A percentile compares a stretch with the other conserved stretches of the same genome.
Conservation (phyloP, 202 grass and related monocot species). For the Saccharum hybrid region DNA sequence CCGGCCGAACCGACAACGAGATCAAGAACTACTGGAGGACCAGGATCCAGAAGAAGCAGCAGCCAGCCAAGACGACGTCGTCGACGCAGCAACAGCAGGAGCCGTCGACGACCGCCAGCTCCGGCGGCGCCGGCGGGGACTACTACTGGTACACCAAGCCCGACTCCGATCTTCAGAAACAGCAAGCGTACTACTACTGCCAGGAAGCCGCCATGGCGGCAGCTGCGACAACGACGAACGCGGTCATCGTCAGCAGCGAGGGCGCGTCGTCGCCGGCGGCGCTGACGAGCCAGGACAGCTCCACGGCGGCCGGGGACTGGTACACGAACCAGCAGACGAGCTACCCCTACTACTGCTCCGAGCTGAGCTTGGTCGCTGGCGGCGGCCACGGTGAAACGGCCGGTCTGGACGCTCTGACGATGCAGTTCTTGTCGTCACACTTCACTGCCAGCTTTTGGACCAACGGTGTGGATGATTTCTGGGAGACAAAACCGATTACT, state of each 20-base stretch:
- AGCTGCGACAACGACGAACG: background rate
- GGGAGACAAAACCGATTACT: conserved; percentile 34
- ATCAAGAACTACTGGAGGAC: conserved; percentile 79
- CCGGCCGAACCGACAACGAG: conserved; percentile 72
- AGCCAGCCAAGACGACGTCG: background rate
- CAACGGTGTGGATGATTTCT: conserved; percentile 42
- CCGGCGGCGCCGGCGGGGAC: background rate
- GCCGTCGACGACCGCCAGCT: background rate
- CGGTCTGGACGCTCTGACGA: conserved; percentile 19
- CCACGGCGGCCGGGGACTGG: background rate
- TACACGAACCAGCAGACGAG: conserved; percentile 9
- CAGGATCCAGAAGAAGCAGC: conserved; percentile 54
- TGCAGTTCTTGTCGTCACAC: conserved; percentile 32
- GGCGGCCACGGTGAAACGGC: conserved; percentile 11
- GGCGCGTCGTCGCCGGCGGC: background rate
- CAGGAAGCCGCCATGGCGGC: background rate
- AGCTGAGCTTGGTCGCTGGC: background rate
- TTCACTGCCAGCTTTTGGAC: conserved; percentile 48
- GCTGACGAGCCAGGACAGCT: background rate
- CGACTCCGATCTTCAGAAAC: background rate
- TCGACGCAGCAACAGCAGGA: too few relatives aligned
- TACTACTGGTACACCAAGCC: background rate
- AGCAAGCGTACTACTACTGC: background rate
- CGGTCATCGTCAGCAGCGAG: background rate
- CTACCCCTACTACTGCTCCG: conserved; percentile 14